A percentile compares a stretch with the other conserved stretches of the same genome.
phyloP scores from a whole-genome alignment of 805 yeast genomes.

The Yamadazyma ubonensis region DNA sequence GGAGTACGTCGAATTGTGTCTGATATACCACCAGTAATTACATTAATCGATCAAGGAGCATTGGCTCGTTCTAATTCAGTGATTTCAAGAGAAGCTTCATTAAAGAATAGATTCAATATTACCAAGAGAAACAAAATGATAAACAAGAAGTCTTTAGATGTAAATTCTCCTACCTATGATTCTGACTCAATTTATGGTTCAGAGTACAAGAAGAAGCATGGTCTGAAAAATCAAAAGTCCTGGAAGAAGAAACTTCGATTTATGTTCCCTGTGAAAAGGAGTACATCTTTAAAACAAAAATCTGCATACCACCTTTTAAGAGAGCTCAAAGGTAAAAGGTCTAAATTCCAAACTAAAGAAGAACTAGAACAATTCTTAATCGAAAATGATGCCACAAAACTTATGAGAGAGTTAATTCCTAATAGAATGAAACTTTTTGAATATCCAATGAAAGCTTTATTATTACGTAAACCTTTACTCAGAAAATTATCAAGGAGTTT shows the following conservation, averaged over 20 bases:
- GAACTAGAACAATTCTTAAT: conserved; percentile 23
- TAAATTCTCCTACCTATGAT: conserved; percentile 6
- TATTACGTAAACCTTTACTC: conserved; percentile 17
- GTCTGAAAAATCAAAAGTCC: background rate
- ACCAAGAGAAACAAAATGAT: conserved; percentile 29
- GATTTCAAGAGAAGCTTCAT: conserved; percentile 29
- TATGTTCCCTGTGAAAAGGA: conserved; percentile 36
- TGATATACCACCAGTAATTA: conserved; percentile 23
- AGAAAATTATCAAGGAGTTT: conserved; percentile 10
- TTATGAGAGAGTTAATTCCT: conserved; percentile 32
- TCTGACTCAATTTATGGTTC: conserved; percentile 9
- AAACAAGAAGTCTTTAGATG: conserved; percentile 14
- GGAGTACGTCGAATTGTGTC: conserved; percentile 5
- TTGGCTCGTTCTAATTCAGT: conserved; percentile 28
- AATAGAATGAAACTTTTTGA: conserved; percentile 25
- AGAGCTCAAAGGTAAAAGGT: conserved; percentile 11
- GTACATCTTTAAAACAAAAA: conserved; percentile 28
- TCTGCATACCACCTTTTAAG: conserved; percentile 13
- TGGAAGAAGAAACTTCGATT: conserved; percentile 15
- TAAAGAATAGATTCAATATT: conserved; percentile 31
- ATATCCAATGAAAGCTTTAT: conserved; percentile 17
- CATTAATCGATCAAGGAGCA: conserved; percentile 22
- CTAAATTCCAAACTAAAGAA: conserved; percentile 22
- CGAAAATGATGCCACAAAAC: conserved; percentile 18
- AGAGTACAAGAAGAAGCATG: conserved; percentile 6